A percentile compares a stretch with the other conserved stretches of the same genome.
These are phyloP conservation scores for Yarrowia keelungensis DNA, from an alignment of 805 yeast genomes.

Conservation along the genomic window DNA sequence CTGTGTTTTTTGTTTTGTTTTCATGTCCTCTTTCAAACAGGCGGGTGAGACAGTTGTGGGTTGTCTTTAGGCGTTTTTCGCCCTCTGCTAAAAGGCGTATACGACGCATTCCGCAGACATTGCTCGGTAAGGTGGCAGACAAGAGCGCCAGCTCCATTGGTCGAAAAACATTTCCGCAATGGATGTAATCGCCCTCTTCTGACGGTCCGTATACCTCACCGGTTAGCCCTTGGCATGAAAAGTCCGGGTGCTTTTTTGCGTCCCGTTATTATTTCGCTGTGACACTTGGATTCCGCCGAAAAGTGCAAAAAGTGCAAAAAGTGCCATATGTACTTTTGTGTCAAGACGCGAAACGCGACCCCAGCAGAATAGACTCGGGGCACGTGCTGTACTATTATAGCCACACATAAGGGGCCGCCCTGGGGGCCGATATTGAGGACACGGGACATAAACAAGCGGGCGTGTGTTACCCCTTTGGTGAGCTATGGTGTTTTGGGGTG, in stretches of 20 bases:
- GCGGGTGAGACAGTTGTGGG: conserved; percentile 32
- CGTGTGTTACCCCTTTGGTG: not conserved
- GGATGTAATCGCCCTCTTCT: too few relatives aligned
- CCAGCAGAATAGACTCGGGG: not conserved
- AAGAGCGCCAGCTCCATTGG: too few relatives aligned
- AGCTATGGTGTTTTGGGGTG: too few relatives aligned
- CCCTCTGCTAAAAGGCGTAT: conserved; percentile 17
- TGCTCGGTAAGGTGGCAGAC: not conserved
- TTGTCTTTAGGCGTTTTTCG: conserved; percentile 15
- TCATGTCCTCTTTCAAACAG: conserved; percentile 34
- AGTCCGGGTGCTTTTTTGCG: too few relatives aligned
- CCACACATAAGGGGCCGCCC: conserved; percentile 2
- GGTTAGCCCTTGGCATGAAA: too few relatives aligned
- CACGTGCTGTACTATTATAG: conserved; percentile 33
- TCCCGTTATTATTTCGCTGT: conserved; percentile 1
- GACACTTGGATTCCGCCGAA: conserved; percentile 3
- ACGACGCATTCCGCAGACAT: conserved; percentile 25
- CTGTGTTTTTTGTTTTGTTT: conserved; percentile 27
- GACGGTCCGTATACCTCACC: not conserved
- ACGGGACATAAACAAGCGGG: conserved; percentile 6
- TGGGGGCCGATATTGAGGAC: not conserved
- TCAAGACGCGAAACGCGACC: conserved; percentile 38
- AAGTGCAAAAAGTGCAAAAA: not conserved
- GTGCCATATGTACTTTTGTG: conserved; percentile 19
- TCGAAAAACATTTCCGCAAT: too few relatives aligned